Evolutionary conservation across 306 rosid genomes (phyloP).

Genomic region (Medicago arabica): DNA sequence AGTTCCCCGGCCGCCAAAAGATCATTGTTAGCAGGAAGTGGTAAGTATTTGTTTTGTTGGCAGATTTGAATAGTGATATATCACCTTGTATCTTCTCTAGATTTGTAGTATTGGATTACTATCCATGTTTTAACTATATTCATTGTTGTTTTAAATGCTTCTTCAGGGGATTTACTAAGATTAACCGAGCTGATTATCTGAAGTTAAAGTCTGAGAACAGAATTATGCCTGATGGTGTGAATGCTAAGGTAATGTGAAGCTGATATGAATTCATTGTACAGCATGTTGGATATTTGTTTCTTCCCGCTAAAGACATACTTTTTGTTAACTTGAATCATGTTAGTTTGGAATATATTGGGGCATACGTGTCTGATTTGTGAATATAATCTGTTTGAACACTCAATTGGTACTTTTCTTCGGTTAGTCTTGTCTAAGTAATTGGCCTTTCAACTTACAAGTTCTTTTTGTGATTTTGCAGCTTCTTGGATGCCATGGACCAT

Average conservation of each 20-base stretch:
- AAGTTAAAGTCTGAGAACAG: constrained; percentile 62
- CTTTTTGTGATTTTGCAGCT: constrained; percentile 55
- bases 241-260: constrained; percentile 68
- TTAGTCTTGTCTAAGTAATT: too few relatives aligned
- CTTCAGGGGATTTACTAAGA: constrained; percentile 81
- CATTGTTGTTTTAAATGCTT: not conserved
- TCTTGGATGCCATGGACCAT: constrained; percentile 79
- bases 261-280: not conserved
- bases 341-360: too few relatives aligned
- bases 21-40: constrained; percentile 84
- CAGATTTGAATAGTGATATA: too few relatives aligned
- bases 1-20: constrained; percentile 92
- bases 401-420: too few relatives aligned
- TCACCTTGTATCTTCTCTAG: too few relatives aligned
- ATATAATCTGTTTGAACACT: too few relatives aligned
- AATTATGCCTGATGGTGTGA: constrained; percentile 71
- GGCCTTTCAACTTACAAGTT: not conserved
- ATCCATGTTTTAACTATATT: too few relatives aligned
- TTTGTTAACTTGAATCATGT: too few relatives aligned
- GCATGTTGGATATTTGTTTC: too few relatives aligned
- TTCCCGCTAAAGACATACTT: not conserved
- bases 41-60: constrained; percentile 44
- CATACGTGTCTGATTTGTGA: too few relatives aligned
- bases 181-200: constrained; percentile 63
- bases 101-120: too few relatives aligned